A percentile compares a stretch with the other conserved stretches of the same genome.
phyloP scores from a whole-genome alignment of 441 rosid species.

The Populus hybrid region DNA sequence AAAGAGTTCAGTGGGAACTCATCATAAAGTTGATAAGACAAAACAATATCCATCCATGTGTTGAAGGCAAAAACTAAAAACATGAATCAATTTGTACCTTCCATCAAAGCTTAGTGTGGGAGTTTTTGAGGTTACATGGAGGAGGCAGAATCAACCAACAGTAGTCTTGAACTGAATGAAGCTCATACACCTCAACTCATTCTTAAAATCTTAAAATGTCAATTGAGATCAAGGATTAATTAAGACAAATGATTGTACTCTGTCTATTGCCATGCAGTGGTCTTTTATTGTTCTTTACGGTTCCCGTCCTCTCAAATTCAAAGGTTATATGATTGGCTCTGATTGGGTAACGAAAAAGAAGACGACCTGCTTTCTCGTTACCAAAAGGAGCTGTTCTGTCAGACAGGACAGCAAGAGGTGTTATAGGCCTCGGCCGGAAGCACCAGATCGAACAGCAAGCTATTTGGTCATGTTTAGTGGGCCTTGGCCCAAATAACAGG shows the following conservation, averaged over 20 bases:
- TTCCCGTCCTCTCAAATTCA: too few relatives aligned
- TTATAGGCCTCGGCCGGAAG: not conserved
- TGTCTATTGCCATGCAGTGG: too few relatives aligned
- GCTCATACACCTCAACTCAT: not conserved
- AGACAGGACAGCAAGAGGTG: not conserved
- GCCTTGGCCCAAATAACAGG: too few relatives aligned
- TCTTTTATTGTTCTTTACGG: too few relatives aligned
- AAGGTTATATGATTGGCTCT: too few relatives aligned
- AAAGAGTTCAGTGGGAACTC: too few relatives aligned
- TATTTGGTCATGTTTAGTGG: too few relatives aligned
- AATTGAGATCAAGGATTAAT: not conserved
- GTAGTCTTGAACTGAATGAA: not conserved
- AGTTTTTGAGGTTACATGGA: not conserved
- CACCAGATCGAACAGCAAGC: not conserved
- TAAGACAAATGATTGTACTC: not conserved
- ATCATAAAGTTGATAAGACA: too few relatives aligned
- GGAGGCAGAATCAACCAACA: not conserved
- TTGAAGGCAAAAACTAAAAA: not conserved
- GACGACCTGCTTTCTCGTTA: too few relatives aligned
- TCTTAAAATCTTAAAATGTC: too few relatives aligned
- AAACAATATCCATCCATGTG: not conserved
- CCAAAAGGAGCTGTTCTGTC: too few relatives aligned
- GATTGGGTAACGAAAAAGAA: too few relatives aligned
- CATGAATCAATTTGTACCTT: not conserved
- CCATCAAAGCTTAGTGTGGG: not conserved